Base-by-base conservation (phyloP, 2,329 filamentous ascomycete species). In the Monosporascus sp. region DNA sequence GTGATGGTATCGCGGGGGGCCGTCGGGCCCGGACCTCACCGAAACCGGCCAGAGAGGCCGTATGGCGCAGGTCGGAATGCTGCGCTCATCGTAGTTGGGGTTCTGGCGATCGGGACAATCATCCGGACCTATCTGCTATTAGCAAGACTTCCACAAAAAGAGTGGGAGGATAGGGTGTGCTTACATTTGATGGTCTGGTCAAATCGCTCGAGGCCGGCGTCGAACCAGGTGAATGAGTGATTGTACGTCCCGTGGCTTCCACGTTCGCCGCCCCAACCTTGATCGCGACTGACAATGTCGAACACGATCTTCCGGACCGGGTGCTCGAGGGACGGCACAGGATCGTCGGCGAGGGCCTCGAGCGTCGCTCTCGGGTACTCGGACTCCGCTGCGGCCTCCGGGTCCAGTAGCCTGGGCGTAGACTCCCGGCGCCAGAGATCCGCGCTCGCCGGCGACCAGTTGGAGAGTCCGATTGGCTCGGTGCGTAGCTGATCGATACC, bases 241-340 rank as follows among this genome's bases (percentile, higher is more conserved):
- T 64, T 58, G 51, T 76, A 85, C 1, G 73, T 74, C 2, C 72
- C 72, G 2, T 61, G 63, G 41, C 67, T 58, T 0, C 15, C 44
- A 0, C 0, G 1, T 0, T 67, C 55, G 15, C 74, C 72, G 35
- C 75, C 74, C 75, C 76, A 84, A 4, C 84, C 84, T 58, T 87
- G 84, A 56, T 87, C 84, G 48, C 68, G 72, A 63, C 79, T 82
- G 11, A 65, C 67, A 41, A 85, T 74, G 5, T 75, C 79, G 64
- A 87, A 87, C 22, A 84, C 78, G 20, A 87, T 74, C 65, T 84
- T 86, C 37, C 81, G 77, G 49, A 79, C 81, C 0, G 82, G 81
- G 50, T 74, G 68, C 3, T 72, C 63, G 1, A 82, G 63, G 1
- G 64, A 63, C 0, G 76, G 71, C 0, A 70, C 66, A 1, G 72